These are phyloP conservation scores for Ascochyta rabiei DNA, from an alignment of 2,329 filamentous ascomycete genomes.

Conservation along the genomic window DNA sequence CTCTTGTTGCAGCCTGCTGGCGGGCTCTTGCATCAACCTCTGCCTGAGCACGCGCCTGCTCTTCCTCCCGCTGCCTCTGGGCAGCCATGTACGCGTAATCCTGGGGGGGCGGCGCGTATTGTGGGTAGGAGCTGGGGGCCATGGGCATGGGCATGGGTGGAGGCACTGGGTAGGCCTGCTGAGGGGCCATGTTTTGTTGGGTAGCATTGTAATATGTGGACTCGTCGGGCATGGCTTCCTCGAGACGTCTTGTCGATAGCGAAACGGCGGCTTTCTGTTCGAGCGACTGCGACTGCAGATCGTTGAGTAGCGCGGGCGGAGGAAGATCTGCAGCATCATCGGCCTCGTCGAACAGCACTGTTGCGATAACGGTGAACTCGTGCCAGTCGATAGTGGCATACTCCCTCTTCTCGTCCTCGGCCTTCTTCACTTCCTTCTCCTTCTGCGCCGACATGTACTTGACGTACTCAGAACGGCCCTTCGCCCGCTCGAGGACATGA, in stretches of 20 bases:
- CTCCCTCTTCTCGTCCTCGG: slow-evolving; percentile 76
- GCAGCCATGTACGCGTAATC: slow-evolving; percentile 39
- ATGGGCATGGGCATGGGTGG: slow-evolving; percentile 37
- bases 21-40: slow-evolving; percentile 70
- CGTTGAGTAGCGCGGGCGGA: slow-evolving; percentile 84
- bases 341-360: slow-evolving; percentile 85
- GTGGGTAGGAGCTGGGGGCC: slow-evolving; percentile 30
- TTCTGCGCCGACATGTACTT: slow-evolving; percentile 86
- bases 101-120: slow-evolving; percentile 34
- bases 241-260: slow-evolving; percentile 82
- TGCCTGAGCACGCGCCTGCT: slow-evolving; percentile 50
- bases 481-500: slow-evolving; percentile 78
- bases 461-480: slow-evolving; percentile 84
- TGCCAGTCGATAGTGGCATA: slow-evolving; percentile 96
- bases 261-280: slow-evolving; percentile 94
- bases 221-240: slow-evolving; percentile 91
- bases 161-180: slow-evolving; percentile 38
- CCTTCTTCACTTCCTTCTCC: slow-evolving; percentile 85
- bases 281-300: slow-evolving; percentile 90
- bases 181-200: slow-evolving; percentile 37
- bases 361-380: slow-evolving; percentile 95
- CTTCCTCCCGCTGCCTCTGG: slow-evolving; percentile 45
- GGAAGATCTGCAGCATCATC: slow-evolving; percentile 88
- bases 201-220: slow-evolving; percentile 50
- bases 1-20: slow-evolving; percentile 77